Base-by-base conservation (phyloP, 352 stramenopile genomes). In the Phytophthora foliorum region DNA sequence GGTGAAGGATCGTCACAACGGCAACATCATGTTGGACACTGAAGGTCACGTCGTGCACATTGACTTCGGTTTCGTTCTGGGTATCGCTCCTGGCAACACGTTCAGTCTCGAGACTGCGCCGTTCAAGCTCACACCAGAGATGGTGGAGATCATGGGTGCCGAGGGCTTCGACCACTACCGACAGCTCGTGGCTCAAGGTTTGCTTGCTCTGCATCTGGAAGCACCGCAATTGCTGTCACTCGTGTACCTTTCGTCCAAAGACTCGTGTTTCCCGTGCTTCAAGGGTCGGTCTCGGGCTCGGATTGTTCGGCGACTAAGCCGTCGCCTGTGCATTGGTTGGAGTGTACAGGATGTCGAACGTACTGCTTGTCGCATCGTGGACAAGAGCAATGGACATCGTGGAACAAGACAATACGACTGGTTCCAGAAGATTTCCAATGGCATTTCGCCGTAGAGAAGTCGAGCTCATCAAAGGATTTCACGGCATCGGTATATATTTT, bases 21-120 rank as follows among this genome's bases (percentile, higher is more conserved):
- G 97, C 21, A 99, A 99, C 77, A 98, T 99, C 45, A 97, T 99
- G 82, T 88, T 99, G 29, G 93, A 98, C 69, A 96, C 79, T 5
- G 83, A 96, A 64, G 97, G 98, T 3, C 94, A 98, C 71, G 74
- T 99, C 19, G 90, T 99, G 51, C 96, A 99, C 81, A 99, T 99
- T 75, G 98, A 99, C 76, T 99, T 99, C 90, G 98, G 98, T 19
- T 99, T 99, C 74, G 92, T 98, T 29, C 90, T 99, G 60, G 97
- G 96, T 34, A 98, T 98, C 75, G 97, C 94, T n/a, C 97, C 97
- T 19, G 97, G 97, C 34, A 97, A 98, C 57, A 97, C 97, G 50
- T 99, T 99, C 65, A 98, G 84, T 45, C 87, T 99, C 38, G 98
- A 99, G 78, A 97, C 92, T 11, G 97, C 97, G 34, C 97, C 98